Percentiles rank a stretch among this genome's conserved stretches.
phyloP scores from a whole-genome alignment of 495 filamentous ascomycete species.

The Daldinia decipiens region DNA sequence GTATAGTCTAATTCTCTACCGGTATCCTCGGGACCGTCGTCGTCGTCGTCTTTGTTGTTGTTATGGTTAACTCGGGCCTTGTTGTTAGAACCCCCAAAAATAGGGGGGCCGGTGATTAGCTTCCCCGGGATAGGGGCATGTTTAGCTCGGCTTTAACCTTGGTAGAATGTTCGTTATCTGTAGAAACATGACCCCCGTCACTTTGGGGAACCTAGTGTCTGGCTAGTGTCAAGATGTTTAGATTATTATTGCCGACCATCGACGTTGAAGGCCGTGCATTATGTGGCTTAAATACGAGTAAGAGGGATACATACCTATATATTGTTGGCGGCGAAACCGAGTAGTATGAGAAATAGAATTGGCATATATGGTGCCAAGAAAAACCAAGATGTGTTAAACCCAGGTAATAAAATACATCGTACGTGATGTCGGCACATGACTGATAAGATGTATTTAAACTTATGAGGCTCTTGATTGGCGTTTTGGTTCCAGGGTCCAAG shows the following conservation, averaged over 20 bases:
- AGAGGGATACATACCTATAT: not conserved
- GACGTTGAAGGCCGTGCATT: not conserved
- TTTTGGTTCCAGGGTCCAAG: not conserved
- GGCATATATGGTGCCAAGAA: too few species aligned
- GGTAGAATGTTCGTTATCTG: not conserved
- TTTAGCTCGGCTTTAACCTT: not conserved
- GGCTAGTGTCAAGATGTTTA: not conserved
- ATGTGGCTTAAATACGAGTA: not conserved
- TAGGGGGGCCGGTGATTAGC: not conserved
- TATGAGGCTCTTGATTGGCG: slow-evolving; percentile 5
- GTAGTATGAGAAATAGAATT: too few species aligned
- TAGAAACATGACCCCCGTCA: not conserved
- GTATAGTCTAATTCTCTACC: not conserved
- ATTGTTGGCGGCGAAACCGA: too few species aligned
- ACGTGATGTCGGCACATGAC: too few species aligned
- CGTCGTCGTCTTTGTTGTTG: not conserved
- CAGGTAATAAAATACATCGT: too few species aligned
- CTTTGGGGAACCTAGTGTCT: not conserved
- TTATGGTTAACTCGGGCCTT: not conserved
- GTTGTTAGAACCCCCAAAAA: not conserved
- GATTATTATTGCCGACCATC: not conserved
- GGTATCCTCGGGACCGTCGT: not conserved
- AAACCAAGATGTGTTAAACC: too few species aligned
- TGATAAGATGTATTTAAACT: not conserved
- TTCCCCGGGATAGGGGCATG: not conserved